Base-by-base conservation (phyloP, 306 rosid species). In the Dalbergia oliveri region DNA sequence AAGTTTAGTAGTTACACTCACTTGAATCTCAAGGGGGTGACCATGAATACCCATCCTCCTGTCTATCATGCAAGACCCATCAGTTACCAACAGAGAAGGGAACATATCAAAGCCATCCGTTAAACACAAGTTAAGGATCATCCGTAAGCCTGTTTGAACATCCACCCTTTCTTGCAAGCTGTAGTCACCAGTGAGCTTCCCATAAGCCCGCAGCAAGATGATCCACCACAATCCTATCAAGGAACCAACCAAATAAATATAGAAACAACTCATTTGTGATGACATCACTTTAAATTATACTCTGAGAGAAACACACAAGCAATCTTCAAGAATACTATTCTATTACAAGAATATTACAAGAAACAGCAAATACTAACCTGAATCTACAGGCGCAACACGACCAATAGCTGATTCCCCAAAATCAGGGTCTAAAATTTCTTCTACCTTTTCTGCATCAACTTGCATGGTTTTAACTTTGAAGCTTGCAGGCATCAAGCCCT, bases 391-490 rank as follows among this genome's bases (percentile, higher is more conserved):
- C 33, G 97, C 99, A 60, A 95, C 99, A 41, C 99, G 97, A 47
- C 99, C 99, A 66, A 95, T 95, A 35, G 99, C 99, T n/a, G 99
- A 89, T 91, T 93, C 99, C 59, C 99, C 99, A 73, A 95, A 95
- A 89, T 95, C 99, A 64, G 99, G 98, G 87, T 95, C 97, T 69
- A 91, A 87, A 78, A 91, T 97, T 83, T 95, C 99, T 86, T 89
- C 91, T 16, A 23, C 76, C 16, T 84, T 86, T 64, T 84, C 83
- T 6, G 80, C 90, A 19, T 88, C 92, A 11, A 86, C 74, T 59
- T 90, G 77, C 75, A 68, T 88, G 2, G 78, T 84, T 89, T 87
- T 85, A 70, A 95, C 98, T 86, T 95, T 95, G 87, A 95, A 95
- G 86, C 99, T 95, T 18, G 99, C 99, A 64, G 99, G 99, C 99